phyloP scores from a whole-genome alignment of 345 rosid species.

The Eucalyptus cloeziana region DNA sequence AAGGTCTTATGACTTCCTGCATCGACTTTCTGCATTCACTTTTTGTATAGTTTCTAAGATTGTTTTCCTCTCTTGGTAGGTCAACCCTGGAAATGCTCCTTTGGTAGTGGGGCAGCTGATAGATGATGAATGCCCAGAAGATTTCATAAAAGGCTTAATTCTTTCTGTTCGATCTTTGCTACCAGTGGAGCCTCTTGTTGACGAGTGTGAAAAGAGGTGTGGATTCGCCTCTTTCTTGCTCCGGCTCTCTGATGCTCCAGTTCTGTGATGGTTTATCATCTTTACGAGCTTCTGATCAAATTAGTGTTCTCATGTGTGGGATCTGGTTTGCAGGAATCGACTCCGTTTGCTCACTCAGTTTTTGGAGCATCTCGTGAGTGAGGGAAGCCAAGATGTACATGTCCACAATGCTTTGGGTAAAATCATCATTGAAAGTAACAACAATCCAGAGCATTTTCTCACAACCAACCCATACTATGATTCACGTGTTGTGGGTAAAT shows the following conservation, averaged over 20 bases:
- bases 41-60: background rate
- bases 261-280: background rate
- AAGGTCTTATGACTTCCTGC: background rate
- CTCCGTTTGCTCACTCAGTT: conserved; percentile 99
- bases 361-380: conserved; percentile 98
- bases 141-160: conserved; percentile 95
- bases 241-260: background rate
- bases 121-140: conserved; percentile 99
- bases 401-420: conserved; percentile 99
- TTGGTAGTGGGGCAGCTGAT: conserved; percentile 69
- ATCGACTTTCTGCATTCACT: background rate
- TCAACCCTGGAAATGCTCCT: conserved; percentile 94
- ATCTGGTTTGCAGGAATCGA: conserved; percentile 62
- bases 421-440: conserved; percentile 95
- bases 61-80: conserved; percentile 25
- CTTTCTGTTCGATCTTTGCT: conserved; percentile 56
- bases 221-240: conserved; percentile 16
- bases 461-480: conserved; percentile 43
- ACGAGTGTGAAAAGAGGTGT: conserved; percentile 42
- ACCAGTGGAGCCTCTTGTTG: conserved; percentile 41
- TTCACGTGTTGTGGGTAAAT: conserved; percentile 38
- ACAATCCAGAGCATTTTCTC: conserved; percentile 79
- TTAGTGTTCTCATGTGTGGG: background rate
- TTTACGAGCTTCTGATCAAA: background rate
- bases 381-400: conserved; percentile 99